Conservation (phyloP, 257 asterid species). For the Solanum lycopersicoides region DNA sequence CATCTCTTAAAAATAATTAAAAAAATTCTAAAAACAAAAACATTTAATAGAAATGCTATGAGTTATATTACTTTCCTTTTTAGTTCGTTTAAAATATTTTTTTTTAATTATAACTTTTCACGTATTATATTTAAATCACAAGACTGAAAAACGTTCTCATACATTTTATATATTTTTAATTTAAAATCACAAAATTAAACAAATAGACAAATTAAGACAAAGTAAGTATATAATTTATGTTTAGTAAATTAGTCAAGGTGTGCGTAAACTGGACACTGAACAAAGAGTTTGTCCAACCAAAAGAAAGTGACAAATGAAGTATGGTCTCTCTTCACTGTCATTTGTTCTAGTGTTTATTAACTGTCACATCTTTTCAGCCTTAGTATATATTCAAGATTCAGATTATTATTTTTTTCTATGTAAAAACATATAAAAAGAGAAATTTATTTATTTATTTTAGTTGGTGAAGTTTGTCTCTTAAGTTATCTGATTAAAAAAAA, state of each 20-base stretch:
- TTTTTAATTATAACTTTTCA: too few relatives aligned
- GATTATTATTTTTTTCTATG: not conserved
- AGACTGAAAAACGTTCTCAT: not conserved
- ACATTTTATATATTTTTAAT: not conserved
- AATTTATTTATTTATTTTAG: not conserved
- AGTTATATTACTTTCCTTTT: not conserved
- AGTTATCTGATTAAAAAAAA: not conserved
- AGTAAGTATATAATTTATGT: not conserved
- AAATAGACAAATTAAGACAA: not conserved
- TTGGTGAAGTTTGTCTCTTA: not conserved
- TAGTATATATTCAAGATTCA: not conserved
- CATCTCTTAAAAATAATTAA: not conserved
- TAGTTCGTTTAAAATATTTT: too few relatives aligned
- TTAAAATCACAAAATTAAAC: not conserved
- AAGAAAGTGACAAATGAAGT: not conserved
- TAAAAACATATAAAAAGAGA: not conserved
- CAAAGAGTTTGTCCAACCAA: not conserved
- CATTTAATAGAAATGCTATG: not conserved
- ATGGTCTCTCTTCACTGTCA: not conserved
- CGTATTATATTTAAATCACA: fast-evolving
- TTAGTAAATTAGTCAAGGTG: not conserved
- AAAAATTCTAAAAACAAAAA: not conserved
- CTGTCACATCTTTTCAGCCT: not conserved
- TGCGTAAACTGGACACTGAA: fast-evolving
- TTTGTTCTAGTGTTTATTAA: not conserved